Conservation (phyloP, 2,329 filamentous ascomycete genomes). For the Fusarium azukiicola region DNA sequence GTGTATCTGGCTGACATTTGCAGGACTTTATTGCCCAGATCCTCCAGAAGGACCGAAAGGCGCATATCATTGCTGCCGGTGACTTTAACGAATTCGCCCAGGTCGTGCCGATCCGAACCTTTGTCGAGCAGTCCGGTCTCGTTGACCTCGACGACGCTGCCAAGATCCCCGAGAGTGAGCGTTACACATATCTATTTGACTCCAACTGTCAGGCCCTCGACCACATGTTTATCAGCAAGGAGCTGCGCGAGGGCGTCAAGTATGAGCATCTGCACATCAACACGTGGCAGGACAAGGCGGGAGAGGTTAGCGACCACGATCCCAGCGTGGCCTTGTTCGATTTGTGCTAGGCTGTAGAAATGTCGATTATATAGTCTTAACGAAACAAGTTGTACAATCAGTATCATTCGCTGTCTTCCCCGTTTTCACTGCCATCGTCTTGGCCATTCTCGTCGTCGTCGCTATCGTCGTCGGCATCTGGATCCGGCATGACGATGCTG, state of each 20-base stretch:
- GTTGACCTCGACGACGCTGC: slow-evolving; percentile 81
- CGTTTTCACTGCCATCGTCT: slow-evolving; percentile 37
- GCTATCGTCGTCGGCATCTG: slow-evolving; percentile 67
- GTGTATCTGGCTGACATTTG: neutral
- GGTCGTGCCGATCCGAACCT: slow-evolving; percentile 78
- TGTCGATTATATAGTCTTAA: neutral
- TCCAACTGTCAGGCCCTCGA: slow-evolving; percentile 86
- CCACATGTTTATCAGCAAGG: slow-evolving; percentile 83
- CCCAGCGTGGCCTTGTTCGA: slow-evolving; percentile 83
- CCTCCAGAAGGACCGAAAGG: slow-evolving; percentile 75
- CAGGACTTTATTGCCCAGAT: slow-evolving; percentile 78
- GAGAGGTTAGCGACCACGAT: slow-evolving; percentile 84
- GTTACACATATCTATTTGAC: slow-evolving; percentile 87
- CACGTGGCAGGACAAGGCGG: slow-evolving; percentile 80
- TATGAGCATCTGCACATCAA: slow-evolving; percentile 87
- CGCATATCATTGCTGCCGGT: slow-evolving; percentile 80
- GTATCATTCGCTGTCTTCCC: slow-evolving; percentile 6
- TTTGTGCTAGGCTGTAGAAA: slow-evolving; percentile 68
- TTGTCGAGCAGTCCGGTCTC: slow-evolving; percentile 75
- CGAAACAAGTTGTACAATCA: slow-evolving; percentile 14
- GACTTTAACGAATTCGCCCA: slow-evolving; percentile 88
- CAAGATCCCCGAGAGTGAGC: slow-evolving; percentile 73
- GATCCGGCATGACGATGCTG: slow-evolving; percentile 87
- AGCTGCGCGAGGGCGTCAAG: slow-evolving; percentile 66
- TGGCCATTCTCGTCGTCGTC: slow-evolving; percentile 61